These are phyloP conservation scores for Backusella luteola DNA, from an alignment of 192 early-diverging fungal species.

Conservation along the genomic window DNA sequence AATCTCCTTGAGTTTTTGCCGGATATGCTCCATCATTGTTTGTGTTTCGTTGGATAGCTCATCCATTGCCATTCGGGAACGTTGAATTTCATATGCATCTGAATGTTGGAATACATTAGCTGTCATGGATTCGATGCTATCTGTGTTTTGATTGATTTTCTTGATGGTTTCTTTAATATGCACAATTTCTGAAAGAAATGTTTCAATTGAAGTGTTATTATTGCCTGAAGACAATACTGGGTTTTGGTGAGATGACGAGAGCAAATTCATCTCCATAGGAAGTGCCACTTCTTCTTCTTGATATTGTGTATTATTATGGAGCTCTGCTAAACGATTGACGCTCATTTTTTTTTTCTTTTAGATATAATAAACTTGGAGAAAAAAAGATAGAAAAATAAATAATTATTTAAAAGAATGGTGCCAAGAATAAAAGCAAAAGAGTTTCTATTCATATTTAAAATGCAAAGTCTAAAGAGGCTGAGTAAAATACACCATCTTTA, in stretches of 20 bases:
- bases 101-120: slow-evolving; percentile 22
- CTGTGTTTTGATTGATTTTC: slow-evolving; percentile 22
- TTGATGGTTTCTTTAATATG: slow-evolving; percentile 28
- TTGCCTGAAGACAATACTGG: neutral
- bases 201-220: slow-evolving; percentile 6
- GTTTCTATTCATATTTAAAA: neutral
- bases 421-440: neutral
- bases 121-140: slow-evolving; percentile 14
- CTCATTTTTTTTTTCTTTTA: slow-evolving; percentile 4
- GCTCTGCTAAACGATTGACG: slow-evolving; percentile 24
- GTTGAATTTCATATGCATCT: slow-evolving; percentile 21
- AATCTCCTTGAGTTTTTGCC: slow-evolving; percentile 31
- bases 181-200: slow-evolving; percentile 25
- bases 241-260: slow-evolving; percentile 19
- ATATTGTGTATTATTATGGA: neutral
- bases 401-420: neutral
- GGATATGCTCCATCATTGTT: slow-evolving; percentile 21
- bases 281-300: neutral
- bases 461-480: neutral
- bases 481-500: neutral
- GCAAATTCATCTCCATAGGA: slow-evolving; percentile 31
- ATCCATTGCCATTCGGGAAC: slow-evolving; percentile 17
- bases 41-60: slow-evolving; percentile 22
- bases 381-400: neutral
- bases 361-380: neutral